Base-by-base conservation (phyloP, 2,329 filamentous ascomycete genomes). In the Rutstroemia sp. region DNA sequence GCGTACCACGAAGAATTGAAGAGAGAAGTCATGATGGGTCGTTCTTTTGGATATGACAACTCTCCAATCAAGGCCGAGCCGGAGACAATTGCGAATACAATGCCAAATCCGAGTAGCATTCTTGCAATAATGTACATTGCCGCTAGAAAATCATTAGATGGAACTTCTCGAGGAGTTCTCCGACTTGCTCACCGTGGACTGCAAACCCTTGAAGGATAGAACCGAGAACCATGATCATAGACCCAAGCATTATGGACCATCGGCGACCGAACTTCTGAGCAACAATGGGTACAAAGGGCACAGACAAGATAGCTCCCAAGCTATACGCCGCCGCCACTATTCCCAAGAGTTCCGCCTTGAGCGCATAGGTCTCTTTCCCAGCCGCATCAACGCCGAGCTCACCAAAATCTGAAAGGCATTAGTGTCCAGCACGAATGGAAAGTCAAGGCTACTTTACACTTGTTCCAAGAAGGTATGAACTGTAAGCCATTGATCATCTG, bases 231-330 rank as follows among this genome's bases (percentile, higher is more conserved):
- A 82, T 82, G 58, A 82, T 72, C 0, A 72, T 53, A 14, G 78
- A 82, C 0, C 81, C 81, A 30, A 77, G 51, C 57, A 83, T 72
- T 57, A 84, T 81, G n/a, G 78, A 76, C 72, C 73, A 76, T 57
- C 78, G 70, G 57, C 77, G 67, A 14, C 78, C 80, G 41, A 75
- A 71, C n/a, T 67, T 67, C 55, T 82, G 75, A 51, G 78, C 77
- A 9, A 82, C 62, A 51, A 74, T 72, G 0, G 78, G 74, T 2
- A 80, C 77, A 57, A 82, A 71, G 0, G 79, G 80, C 8, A 83
- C 73, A 16, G 73, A 73, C 37, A 76, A 70, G 54, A 83, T 76
- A 14, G 78, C 78, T 7, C 80, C 79, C 3, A 83, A 70, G 49
- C 76, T 77, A 64, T 82, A 82, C 47, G 75, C 76, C 2, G 79